Percentiles rank a stretch among this genome's conserved stretches.
phyloP scores from a whole-genome alignment of 2,329 filamentous ascomycete species.

The Fusarium sublunatum region DNA sequence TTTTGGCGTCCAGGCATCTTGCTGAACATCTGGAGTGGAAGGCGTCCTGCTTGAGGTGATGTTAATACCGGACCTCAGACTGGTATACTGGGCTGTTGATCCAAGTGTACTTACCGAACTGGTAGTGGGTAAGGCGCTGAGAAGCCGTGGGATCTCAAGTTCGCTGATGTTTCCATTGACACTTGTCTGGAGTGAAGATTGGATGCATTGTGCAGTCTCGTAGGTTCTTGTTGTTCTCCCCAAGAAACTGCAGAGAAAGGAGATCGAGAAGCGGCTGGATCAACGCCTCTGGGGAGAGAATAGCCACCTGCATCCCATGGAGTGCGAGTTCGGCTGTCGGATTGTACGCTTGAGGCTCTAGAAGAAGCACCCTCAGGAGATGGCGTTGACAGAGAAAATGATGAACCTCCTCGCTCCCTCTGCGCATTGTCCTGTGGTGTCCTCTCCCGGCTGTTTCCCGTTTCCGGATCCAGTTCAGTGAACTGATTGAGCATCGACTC shows the following conservation, averaged over 20 bases:
- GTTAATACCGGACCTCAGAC: conserved; percentile 18
- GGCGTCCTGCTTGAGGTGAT: conserved; percentile 33
- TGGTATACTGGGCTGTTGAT: not conserved
- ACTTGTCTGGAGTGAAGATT: conserved; percentile 47
- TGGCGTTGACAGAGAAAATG: conserved; percentile 49
- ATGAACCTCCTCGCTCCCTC: conserved; percentile 17
- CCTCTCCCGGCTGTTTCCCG: conserved; percentile 17
- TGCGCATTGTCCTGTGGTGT: conserved; percentile 13
- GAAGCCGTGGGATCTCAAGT: conserved; percentile 18
- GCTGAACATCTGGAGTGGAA: conserved; percentile 36
- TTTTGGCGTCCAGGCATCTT: conserved; percentile 37
- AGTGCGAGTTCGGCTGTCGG: conserved; percentile 50
- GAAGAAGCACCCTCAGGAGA: conserved; percentile 48
- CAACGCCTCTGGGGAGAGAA: conserved; percentile 57
- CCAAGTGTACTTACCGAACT: conserved; percentile 40
- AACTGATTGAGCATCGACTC: conserved; percentile 42
- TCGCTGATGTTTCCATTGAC: conserved; percentile 49
- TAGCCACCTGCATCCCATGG: conserved; percentile 65
- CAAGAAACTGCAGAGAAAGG: conserved; percentile 39
- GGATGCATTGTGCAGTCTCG: conserved; percentile 15
- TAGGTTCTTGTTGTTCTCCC: conserved; percentile 42
- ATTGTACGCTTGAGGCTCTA: conserved; percentile 37
- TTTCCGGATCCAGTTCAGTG: conserved; percentile 28
- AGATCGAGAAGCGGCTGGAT: conserved; percentile 50
- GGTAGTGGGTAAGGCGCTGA: conserved; percentile 39